These are phyloP conservation scores for Exophiala lecanii-corni DNA, from an alignment of 2,329 filamentous ascomycete genomes.

Conservation along the genomic window DNA sequence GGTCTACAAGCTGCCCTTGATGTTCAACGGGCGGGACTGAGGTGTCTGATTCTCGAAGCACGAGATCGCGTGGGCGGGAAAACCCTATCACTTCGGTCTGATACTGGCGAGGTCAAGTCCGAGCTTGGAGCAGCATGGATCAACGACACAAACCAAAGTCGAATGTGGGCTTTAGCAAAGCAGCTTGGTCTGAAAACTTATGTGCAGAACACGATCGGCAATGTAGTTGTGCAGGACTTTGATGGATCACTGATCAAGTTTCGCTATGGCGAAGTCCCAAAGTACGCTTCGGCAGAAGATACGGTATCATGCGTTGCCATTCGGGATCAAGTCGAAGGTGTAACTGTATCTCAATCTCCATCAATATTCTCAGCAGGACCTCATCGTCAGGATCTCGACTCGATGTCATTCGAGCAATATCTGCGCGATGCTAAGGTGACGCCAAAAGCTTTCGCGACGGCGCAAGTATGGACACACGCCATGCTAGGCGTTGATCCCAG, in stretches of 20 bases:
- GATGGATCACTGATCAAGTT: conserved; percentile 29
- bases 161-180: conserved; percentile 29
- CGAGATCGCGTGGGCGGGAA: conserved; percentile 51
- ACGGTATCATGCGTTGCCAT: conserved; percentile 19
- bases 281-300: conserved; percentile 15
- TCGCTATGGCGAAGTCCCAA: conserved; percentile 32
- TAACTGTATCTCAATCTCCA: conserved; percentile 11
- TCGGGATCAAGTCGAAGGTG: conserved; percentile 15
- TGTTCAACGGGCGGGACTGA: conserved; percentile 35
- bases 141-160: conserved; percentile 37
- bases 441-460: conserved; percentile 28
- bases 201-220: conserved; percentile 31
- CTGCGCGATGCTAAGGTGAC: conserved; percentile 30
- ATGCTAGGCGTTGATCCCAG: conserved; percentile 49
- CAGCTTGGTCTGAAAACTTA: conserved; percentile 30
- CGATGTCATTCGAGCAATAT: conserved; percentile 38
- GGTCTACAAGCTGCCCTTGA: conserved; percentile 36
- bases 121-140: conserved; percentile 37
- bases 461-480: conserved; percentile 37
- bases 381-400: conserved; percentile 30
- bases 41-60: conserved; percentile 47
- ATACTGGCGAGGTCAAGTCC: conserved; percentile 30
- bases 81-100: conserved; percentile 37
- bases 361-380: conserved; percentile 19
- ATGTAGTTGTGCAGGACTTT: conserved; percentile 31